phyloP scores from a whole-genome alignment of 2,329 filamentous ascomycete genomes.

The Colletotrichum sp. region DNA sequence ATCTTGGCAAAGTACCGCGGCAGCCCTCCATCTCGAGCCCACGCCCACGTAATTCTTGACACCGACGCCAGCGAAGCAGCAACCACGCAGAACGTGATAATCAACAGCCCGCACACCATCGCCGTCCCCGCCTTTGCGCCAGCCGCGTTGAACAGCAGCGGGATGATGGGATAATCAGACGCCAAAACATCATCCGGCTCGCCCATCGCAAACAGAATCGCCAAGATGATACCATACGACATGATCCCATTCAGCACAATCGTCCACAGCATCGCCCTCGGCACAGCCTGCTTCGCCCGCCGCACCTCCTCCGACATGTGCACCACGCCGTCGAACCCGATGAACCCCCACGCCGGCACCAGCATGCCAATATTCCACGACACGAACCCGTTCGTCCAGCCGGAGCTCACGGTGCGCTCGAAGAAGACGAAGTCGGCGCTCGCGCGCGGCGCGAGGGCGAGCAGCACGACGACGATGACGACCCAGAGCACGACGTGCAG shows the following conservation, averaged over 20 bases:
- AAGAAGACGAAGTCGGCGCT: conserved; percentile 17
- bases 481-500: conserved; percentile 18
- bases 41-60: conserved; percentile 13
- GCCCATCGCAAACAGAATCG: conserved; percentile 17
- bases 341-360: conserved; percentile 17
- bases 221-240: conserved; percentile 18
- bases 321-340: conserved; percentile 18
- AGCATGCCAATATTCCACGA: conserved; percentile 22
- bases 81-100: conserved; percentile 24
- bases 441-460: conserved; percentile 7
- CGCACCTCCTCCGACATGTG: conserved; percentile 24
- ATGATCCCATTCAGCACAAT: conserved; percentile 41
- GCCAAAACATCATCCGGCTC: conserved; percentile 7
- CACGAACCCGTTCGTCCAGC: conserved; percentile 20
- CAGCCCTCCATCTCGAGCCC: conserved; percentile 13
- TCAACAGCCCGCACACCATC: conserved; percentile 20
- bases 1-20: conserved; percentile 18
- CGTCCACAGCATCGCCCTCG: conserved; percentile 22
- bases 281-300: conserved; percentile 17
- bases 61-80: conserved; percentile 40
- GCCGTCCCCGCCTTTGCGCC: conserved; percentile 6
- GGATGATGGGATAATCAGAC: conserved; percentile 17
- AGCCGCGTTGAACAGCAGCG: conserved; percentile 9
- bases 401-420: conserved; percentile 11
- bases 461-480: conserved; percentile 9